These are phyloP conservation scores for Collybia nuda DNA, from an alignment of 768 basidiomycete genomes.

Conservation along the genomic window DNA sequence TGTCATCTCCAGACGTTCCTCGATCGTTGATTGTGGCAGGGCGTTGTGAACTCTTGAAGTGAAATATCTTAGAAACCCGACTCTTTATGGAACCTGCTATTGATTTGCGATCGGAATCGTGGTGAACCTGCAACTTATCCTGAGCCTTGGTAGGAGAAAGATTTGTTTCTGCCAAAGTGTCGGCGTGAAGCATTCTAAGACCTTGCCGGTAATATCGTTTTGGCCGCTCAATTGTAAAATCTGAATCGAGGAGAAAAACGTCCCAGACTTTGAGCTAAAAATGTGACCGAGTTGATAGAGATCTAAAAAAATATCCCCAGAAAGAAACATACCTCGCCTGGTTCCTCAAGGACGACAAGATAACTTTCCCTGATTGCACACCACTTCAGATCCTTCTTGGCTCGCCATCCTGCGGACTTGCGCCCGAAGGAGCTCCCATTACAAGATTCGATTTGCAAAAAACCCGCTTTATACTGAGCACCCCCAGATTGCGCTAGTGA, in stretches of 20 bases:
- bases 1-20: constrained; percentile 17
- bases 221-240: constrained; percentile 90
- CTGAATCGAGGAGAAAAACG: constrained; percentile 87
- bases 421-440: constrained; percentile 62
- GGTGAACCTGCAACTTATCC: constrained; percentile 9
- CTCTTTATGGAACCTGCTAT: constrained; percentile 49
- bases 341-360: constrained; percentile 82
- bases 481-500: constrained; percentile 79
- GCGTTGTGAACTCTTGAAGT: constrained; percentile 24
- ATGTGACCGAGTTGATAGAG: neutral
- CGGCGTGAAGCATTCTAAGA: constrained; percentile 59
- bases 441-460: constrained; percentile 57
- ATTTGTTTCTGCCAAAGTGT: constrained; percentile 11
- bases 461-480: constrained; percentile 89
- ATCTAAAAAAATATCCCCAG: neutral
- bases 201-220: constrained; percentile 87
- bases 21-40: constrained; percentile 11
- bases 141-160: constrained; percentile 6
- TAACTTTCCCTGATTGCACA: constrained; percentile 92
- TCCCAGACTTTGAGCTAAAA: constrained; percentile 82
- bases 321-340: constrained; percentile 64
- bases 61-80: constrained; percentile 45
- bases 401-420: constrained; percentile 58
- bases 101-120: constrained; percentile 32
- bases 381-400: constrained; percentile 76